Evolutionary conservation across 345 rosid species (phyloP), one percentile per base, ranked within the genome.

Genomic region (Fremontodendron californicum): DNA sequence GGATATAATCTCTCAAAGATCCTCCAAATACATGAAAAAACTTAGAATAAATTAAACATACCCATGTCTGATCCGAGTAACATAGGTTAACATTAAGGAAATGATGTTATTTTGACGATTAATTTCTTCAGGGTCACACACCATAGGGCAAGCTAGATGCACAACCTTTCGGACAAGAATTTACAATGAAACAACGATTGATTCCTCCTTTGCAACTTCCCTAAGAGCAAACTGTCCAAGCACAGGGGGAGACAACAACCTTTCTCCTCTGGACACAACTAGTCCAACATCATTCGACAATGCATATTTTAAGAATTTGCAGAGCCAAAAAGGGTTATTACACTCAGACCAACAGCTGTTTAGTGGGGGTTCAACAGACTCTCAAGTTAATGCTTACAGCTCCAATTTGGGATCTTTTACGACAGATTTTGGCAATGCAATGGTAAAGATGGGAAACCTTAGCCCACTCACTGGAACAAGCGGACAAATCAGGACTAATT

Each of bases 321-420:
- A 66, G 78, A 54, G 63, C 74, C 75, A 83, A 13, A 77, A 78
- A 77, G 92, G 94, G 0, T 82, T 90, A 1, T 74, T 86, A 64
- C 91, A 86, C 81, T 90, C 92, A 2, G 92, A 90, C 51, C 94
- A 90, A 33, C 80, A 83, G 76, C 88, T 90, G 29, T 88, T 85
- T 16, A 84, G 23, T 40, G 86, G 88, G 4, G 94, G 91, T 2
- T 86, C 92, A 3, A 88, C 88, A 2, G 81, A 84, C 64, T 31
- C 85, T 29, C 88, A 80, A 54, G 92, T 89, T 37, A 80, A 42
- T 3, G 62, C 85, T 54, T 90, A 88, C 43, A 83, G 85, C 81
- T 45, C 75, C 19, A 79, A 83, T 65, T 33, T 15, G 64, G 46
- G n/a, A 10, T 1, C 84, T 40, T 89, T 89, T 78, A 46, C 11